These are phyloP conservation scores for Zopfia rhizophila DNA, from an alignment of 2,329 filamentous ascomycete species.

Conservation along the genomic window DNA sequence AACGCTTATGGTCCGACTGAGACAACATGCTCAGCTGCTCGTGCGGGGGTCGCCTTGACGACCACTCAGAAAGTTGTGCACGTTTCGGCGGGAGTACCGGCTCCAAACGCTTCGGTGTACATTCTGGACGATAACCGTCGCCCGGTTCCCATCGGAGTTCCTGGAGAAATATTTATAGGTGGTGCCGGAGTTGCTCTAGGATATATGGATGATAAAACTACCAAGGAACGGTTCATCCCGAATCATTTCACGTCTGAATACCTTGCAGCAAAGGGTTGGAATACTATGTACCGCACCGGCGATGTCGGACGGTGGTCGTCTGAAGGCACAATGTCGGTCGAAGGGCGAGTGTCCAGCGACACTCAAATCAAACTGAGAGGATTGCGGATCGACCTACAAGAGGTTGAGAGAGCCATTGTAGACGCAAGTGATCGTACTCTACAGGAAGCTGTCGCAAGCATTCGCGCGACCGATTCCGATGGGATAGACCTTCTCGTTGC, in stretches of 20 bases:
- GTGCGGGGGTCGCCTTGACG: neutral
- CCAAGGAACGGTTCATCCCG: conserved; percentile 35
- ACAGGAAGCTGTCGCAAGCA: conserved; percentile 34
- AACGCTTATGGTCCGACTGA: conserved; percentile 20
- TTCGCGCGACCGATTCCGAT: conserved; percentile 15
- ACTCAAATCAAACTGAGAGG: conserved; percentile 60
- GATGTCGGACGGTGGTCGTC: conserved; percentile 49
- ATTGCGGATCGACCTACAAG: conserved; percentile 59
- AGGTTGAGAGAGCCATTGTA: conserved; percentile 54
- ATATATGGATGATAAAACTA: conserved; percentile 41
- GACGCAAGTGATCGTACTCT: conserved; percentile 22
- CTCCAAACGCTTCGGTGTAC: conserved; percentile 18
- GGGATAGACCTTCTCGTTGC: conserved; percentile 45
- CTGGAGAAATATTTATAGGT: conserved; percentile 56
- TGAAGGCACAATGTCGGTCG: conserved; percentile 49
- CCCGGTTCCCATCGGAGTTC: conserved; percentile 13
- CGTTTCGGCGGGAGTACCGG: conserved; percentile 9
- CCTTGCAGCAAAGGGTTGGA: conserved; percentile 23
- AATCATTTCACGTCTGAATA: conserved; percentile 29
- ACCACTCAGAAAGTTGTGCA: conserved; percentile 13
- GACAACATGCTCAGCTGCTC: neutral
- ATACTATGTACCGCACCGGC: conserved; percentile 52
- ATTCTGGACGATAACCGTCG: conserved; percentile 14
- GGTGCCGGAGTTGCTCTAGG: conserved; percentile 51
- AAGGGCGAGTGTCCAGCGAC: conserved; percentile 55